Base-by-base conservation (phyloP, 768 basidiomycete genomes). In the Cystofilobasidium bisporidii region DNA sequence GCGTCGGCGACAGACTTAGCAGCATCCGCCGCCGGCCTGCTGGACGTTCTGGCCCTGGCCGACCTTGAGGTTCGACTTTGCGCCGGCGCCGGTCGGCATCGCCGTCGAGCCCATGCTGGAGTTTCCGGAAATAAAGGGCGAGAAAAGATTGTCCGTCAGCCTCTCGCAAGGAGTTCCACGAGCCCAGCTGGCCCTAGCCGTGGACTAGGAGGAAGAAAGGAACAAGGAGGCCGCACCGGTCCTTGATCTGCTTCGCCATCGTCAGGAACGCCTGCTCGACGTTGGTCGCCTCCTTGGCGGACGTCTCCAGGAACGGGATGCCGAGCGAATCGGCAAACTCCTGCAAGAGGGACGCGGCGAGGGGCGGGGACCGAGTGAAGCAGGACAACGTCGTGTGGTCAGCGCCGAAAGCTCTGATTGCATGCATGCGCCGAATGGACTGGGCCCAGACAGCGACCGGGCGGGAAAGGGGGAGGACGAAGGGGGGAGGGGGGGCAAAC, bases 11-110 rank as follows among this genome's bases (percentile, higher is more conserved):
- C n/a, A n/a, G n/a, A 22, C 60, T 45, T 64, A 93, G 84, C 91
- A 93, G 80, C 91, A 93, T 53, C 87, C 82, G 64, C 84, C 81
- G 74, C 82, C 81, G 78, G 86, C 85, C 76, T 87, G 85, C 75
- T 86, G 85, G 63, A 92, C 87, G 64, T 82, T 85, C 78, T 90
- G 87, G 32, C 90, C 90, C 12, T 87, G 88, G 55, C 87, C 87
- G 70, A 93, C 84, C 67, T 75, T 75, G 62, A 88, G 87, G 65
- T 87, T 83, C 63, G 89, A 85, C 79, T 92, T 92, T 67, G 85
- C 85, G 24, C 85, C 82, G n/a, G 70, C 72, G 50, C 86, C 86
- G 14, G 86, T 81, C 53, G 87, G 82, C 67, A 87, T 83, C 71
- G 88, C 82, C 32, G 87, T 85, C 57, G 89, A 85, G 20, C 89